Percentiles rank a stretch among this genome's conserved stretches.
Conservation (phyloP, 2,329 filamentous ascomycete species). For the Aspergillus neotritici region DNA sequence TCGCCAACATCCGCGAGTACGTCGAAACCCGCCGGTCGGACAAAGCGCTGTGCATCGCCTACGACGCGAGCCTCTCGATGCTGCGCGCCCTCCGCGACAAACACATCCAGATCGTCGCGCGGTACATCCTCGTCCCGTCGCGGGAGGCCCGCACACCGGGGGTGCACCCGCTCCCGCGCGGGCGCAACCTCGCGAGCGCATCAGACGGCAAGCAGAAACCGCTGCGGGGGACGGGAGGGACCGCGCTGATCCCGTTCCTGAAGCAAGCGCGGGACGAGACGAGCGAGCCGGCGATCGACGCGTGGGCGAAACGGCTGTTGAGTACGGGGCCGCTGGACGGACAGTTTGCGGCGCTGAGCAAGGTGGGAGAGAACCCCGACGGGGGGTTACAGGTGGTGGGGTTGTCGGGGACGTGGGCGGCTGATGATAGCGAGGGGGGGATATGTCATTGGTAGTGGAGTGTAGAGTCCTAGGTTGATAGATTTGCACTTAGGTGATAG, state of each 20-base stretch:
- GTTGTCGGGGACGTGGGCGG: conserved; percentile 79
- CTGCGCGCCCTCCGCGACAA: conserved; percentile 77
- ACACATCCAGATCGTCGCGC: conserved; percentile 91
- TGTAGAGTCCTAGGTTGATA: too few species aligned
- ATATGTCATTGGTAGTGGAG: conserved; percentile 49
- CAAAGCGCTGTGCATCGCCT: conserved; percentile 67
- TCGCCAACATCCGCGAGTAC: conserved; percentile 83
- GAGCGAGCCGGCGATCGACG: conserved; percentile 76
- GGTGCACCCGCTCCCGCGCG: conserved; percentile 50
- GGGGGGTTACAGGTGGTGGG: conserved; percentile 59
- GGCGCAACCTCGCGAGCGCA: conserved; percentile 36
- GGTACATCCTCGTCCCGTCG: conserved; percentile 89
- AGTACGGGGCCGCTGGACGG: conserved; percentile 44
- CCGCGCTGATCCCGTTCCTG: conserved; percentile 87
- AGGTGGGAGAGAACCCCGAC: conserved; percentile 49
- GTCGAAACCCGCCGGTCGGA: conserved; percentile 61
- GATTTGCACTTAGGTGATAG: too few species aligned
- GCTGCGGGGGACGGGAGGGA: conserved; percentile 86
- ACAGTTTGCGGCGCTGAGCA: conserved; percentile 44
- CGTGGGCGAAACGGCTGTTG: conserved; percentile 56
- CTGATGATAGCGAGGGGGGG: conserved; percentile 70
- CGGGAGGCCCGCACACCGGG: conserved; percentile 59
- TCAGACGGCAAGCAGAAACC: conserved; percentile 46
- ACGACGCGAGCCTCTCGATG: conserved; percentile 82
- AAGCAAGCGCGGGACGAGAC: conserved; percentile 97